A percentile compares a stretch with the other conserved stretches of the same genome.
Conservation (phyloP, 177 flowering plant genomes). For the Telopea speciosissima region DNA sequence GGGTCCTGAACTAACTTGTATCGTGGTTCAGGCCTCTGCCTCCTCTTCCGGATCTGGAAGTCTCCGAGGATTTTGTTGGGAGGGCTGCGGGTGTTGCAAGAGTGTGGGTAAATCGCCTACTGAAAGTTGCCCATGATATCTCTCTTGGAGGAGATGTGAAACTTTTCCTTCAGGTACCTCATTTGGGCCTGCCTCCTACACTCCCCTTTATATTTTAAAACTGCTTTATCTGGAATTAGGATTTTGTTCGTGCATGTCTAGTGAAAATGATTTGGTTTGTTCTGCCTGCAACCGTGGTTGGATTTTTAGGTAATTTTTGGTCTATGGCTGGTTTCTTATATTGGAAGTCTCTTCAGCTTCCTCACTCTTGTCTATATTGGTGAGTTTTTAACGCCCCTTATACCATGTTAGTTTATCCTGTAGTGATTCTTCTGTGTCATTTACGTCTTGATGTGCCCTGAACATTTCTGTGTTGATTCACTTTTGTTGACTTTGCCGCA, state of each 20-base stretch:
- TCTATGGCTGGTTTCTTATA: constrained; percentile 58
- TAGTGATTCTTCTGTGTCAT: neutral
- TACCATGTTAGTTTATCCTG: too few relatives aligned
- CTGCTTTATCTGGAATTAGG: neutral
- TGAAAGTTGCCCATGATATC: constrained; percentile 64
- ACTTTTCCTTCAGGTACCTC: constrained; percentile 50
- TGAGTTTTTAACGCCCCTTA: constrained; percentile 25
- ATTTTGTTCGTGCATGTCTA: neutral
- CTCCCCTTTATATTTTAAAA: neutral
- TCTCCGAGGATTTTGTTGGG: constrained; percentile 52
- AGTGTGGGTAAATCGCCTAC: constrained; percentile 41
- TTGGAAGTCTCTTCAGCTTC: constrained; percentile 77
- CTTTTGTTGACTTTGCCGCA: constrained; percentile 20
- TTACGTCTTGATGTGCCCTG: neutral
- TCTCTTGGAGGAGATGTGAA: constrained; percentile 52
- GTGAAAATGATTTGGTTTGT: neutral
- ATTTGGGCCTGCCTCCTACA: neutral
- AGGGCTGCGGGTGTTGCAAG: constrained; percentile 38
- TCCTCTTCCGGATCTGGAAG: constrained; percentile 78
- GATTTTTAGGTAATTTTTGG: constrained; percentile 48
- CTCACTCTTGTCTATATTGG: constrained; percentile 72
- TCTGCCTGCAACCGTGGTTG: neutral
- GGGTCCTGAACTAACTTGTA: neutral
- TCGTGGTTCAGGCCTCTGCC: constrained; percentile 64
- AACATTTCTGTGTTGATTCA: neutral